Evolutionary conservation across 2,329 filamentous ascomycete species (phyloP).

Genomic region (Mycosphaerelloides madeirae): DNA sequence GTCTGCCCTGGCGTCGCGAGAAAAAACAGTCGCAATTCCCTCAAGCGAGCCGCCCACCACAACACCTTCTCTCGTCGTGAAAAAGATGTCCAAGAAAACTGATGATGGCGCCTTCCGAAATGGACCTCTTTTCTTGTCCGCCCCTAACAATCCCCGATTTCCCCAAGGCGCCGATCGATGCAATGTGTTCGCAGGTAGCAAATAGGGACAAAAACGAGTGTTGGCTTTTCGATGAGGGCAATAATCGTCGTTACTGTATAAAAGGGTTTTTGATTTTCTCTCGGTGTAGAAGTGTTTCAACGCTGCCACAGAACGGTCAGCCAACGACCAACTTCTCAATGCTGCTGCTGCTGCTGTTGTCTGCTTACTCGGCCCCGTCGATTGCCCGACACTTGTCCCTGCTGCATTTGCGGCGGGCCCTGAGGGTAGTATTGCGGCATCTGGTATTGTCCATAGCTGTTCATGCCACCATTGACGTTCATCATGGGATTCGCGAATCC

Average conservation of each 20-base stretch:
- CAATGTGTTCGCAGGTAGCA: too few relatives aligned
- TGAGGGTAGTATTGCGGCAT: constrained; percentile 22
- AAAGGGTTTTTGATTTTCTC: neutral
- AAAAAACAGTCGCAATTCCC: too few relatives aligned
- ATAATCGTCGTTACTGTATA: constrained; percentile 6
- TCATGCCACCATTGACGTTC: constrained; percentile 24
- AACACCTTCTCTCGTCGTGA: too few relatives aligned
- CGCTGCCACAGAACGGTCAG: constrained; percentile 1
- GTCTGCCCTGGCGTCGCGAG: too few relatives aligned
- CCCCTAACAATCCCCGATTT: too few relatives aligned
- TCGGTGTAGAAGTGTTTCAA: neutral
- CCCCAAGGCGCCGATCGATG: too few relatives aligned
- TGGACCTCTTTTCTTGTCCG: too few relatives aligned
- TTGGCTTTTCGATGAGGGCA: neutral
- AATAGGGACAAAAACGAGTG: too few relatives aligned
- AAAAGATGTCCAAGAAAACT: too few relatives aligned
- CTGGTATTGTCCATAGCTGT: constrained; percentile 26
- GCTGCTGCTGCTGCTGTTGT: neutral
- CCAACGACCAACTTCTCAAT: too few relatives aligned
- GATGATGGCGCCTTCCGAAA: too few relatives aligned
- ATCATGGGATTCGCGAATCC: constrained; percentile 24
- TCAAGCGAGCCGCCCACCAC: too few relatives aligned
- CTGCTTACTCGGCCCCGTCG: constrained; percentile 19
- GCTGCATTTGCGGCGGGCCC: constrained; percentile 20
- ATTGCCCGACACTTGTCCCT: constrained; percentile 15